Base-by-base conservation (phyloP, 108 stramenopile species). In the Conticribra guillardii region DNA sequence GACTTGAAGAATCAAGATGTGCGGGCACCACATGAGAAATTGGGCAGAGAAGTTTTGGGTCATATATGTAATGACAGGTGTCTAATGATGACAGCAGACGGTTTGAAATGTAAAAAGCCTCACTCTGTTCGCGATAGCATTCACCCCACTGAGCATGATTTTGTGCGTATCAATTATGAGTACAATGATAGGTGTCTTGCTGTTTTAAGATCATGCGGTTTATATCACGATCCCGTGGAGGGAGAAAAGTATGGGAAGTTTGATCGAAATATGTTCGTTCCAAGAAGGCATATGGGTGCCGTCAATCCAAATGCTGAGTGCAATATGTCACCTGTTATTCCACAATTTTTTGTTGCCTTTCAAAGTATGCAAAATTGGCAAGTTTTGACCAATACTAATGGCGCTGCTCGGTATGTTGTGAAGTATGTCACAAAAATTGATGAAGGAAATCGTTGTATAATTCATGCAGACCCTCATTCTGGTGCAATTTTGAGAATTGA, bases 361-460 rank as follows among this genome's bases (percentile, higher is more conserved):
- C 11, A 49, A 19, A 61, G 60, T 0, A 64, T 57, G 62, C 72
- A 73, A 41, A 73, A 73, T 57, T 1, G 33, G 1, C 72, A 73
- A 41, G 33, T 64, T 21, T 11, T 73, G 0, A 2, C 22, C 1
- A 33, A 41, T 11, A 73, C 72, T 9, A 46, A 31, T 37, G 72
- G 72, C 24, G 48, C 64, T 18, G 41, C 62, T 14, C 49, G 59
- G 34, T 73, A 73, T 51, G 45, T 73, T 16, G 62, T 64, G 3
- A 58, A 51, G 53, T 72, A 62, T 28, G 7, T 62, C 17, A 24
- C 47, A 14, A 72, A 62, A 41, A 23, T 53, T 27, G 71, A 72
- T 26, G 33, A 62, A 54, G 32, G 50, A 21, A 72, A 62, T 24
- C 24, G 54, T 14, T 30, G 29, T 1, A 14, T 54, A 44, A 44